phyloP scores from a whole-genome alignment of 2,329 filamentous ascomycete species.

The Fusarium lateritium region DNA sequence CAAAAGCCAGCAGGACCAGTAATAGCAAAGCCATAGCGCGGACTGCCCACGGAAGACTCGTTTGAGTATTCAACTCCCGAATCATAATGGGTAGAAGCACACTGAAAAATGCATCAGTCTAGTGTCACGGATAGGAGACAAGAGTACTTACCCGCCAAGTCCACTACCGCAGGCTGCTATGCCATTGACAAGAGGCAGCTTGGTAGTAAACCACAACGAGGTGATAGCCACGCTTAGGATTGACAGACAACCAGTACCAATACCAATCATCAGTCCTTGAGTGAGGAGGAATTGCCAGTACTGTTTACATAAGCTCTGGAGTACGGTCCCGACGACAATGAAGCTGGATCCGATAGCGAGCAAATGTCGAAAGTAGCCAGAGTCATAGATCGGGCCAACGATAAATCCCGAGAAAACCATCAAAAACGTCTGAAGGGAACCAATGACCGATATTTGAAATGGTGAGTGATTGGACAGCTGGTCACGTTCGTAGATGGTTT shows the following conservation, averaged over 20 bases:
- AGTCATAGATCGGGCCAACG: constrained; percentile 41
- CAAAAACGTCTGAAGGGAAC: constrained; percentile 41
- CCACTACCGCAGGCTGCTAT: constrained; percentile 81
- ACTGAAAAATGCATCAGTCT: background rate
- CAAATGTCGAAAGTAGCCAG: constrained; percentile 40
- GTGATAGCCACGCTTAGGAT: constrained; percentile 82
- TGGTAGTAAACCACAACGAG: constrained; percentile 81
- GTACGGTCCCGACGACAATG: constrained; percentile 34
- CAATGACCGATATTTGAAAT: constrained; percentile 45
- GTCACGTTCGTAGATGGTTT: constrained; percentile 45
- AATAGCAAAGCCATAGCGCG: constrained; percentile 35
- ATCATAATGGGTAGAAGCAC: constrained; percentile 44
- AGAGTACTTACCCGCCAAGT: constrained; percentile 65
- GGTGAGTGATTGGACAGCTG: constrained; percentile 9
- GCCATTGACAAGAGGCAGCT: constrained; percentile 82
- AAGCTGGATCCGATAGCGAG: constrained; percentile 32
- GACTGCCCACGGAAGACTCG: constrained; percentile 25
- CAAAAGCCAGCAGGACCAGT: constrained; percentile 5
- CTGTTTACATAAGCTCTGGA: constrained; percentile 49
- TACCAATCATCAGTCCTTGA: constrained; percentile 79
- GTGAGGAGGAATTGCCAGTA: constrained; percentile 87
- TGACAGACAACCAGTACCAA: constrained; percentile 81
- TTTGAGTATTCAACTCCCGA: constrained; percentile 12
- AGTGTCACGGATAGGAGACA: accelerated
- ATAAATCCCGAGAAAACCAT: constrained; percentile 47